A percentile compares a stretch with the other conserved stretches of the same genome.
Evolutionary conservation across 1,139 yeast species (phyloP).

Genomic region (Geotrichum australiense): DNA sequence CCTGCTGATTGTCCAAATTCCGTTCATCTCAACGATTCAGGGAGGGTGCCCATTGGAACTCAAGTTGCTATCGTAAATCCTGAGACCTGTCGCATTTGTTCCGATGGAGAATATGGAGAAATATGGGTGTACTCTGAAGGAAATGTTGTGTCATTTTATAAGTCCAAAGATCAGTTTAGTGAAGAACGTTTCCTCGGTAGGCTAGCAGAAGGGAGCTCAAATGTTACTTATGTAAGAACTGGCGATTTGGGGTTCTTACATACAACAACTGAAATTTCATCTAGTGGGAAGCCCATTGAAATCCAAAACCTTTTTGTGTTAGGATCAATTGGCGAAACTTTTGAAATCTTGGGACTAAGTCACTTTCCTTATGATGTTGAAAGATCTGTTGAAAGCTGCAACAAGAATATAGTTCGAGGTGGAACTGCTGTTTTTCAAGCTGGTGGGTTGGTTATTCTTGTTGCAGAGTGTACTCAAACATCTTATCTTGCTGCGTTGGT

Average conservation of each 20-base stretch:
- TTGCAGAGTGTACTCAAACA: constrained; percentile 51
- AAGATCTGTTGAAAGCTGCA: constrained; percentile 60
- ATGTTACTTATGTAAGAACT: constrained; percentile 67
- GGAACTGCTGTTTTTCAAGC: constrained; percentile 70
- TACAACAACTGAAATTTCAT: constrained; percentile 43
- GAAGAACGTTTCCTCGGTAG: constrained; percentile 49
- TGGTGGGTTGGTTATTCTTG: constrained; percentile 70
- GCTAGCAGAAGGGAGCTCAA: constrained; percentile 40
- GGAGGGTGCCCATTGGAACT: constrained; percentile 92
- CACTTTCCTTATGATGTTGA: constrained; percentile 88
- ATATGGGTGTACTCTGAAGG: constrained; percentile 95
- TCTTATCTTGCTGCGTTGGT: constrained; percentile 57
- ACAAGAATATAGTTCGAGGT: constrained; percentile 49
- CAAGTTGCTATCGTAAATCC: constrained; percentile 94
- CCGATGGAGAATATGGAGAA: constrained; percentile 91
- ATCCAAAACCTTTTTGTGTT: constrained; percentile 78
- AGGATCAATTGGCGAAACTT: constrained; percentile 81
- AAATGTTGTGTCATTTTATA: constrained; percentile 56
- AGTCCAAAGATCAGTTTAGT: constrained; percentile 41
- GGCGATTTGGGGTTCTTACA: constrained; percentile 94
- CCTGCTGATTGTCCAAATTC: constrained; percentile 63
- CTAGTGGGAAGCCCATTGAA: constrained; percentile 40
- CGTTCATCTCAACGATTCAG: constrained; percentile 81
- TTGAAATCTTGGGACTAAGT: constrained; percentile 85
- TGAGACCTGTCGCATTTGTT: constrained; percentile 74